Evolutionary conservation across 257 asterid genomes (phyloP).

Genomic region (Fraxinus anomala): DNA sequence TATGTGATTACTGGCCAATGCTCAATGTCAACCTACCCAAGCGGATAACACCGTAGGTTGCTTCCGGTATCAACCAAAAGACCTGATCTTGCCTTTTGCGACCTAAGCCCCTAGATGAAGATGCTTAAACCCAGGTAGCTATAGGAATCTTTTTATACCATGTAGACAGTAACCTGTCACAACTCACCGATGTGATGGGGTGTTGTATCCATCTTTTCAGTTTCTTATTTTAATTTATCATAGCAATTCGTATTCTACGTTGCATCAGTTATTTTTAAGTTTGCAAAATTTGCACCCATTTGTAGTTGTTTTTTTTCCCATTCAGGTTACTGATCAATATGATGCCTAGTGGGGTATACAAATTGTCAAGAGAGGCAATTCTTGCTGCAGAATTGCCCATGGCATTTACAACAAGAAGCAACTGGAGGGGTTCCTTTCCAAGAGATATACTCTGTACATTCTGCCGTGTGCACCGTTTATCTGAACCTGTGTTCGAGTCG

Average conservation of each 20-base stretch:
- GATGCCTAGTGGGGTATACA: slow-evolving; percentile 82
- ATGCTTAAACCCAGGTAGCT: background rate
- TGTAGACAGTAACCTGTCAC: background rate
- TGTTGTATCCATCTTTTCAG: background rate
- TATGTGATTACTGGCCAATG: background rate
- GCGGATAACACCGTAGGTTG: background rate
- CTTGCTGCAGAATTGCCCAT: slow-evolving; percentile 79
- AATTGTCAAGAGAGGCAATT: slow-evolving; percentile 75
- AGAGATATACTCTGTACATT: slow-evolving; percentile 76
- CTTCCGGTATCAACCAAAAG: background rate
- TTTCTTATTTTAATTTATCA: background rate
- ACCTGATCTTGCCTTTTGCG: background rate
- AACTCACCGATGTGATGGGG: background rate
- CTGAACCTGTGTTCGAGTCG: slow-evolving; percentile 66
- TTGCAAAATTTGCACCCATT: no score
- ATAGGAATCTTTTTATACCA: background rate
- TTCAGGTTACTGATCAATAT: slow-evolving; percentile 64
- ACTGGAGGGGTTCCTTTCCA: slow-evolving; percentile 85
- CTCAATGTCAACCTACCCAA: background rate
- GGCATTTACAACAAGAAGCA: slow-evolving; percentile 61
- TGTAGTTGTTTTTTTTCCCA: background rate
- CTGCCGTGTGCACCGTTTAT: slow-evolving; percentile 74
- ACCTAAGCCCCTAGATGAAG: background rate
- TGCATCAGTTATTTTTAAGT: slow-evolving; percentile 6
- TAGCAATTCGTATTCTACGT: background rate